Percentiles rank a stretch among this genome's conserved stretches.
phyloP scores from a whole-genome alignment of 495 filamentous ascomycete species.

The Annulohypoxylon nitens region DNA sequence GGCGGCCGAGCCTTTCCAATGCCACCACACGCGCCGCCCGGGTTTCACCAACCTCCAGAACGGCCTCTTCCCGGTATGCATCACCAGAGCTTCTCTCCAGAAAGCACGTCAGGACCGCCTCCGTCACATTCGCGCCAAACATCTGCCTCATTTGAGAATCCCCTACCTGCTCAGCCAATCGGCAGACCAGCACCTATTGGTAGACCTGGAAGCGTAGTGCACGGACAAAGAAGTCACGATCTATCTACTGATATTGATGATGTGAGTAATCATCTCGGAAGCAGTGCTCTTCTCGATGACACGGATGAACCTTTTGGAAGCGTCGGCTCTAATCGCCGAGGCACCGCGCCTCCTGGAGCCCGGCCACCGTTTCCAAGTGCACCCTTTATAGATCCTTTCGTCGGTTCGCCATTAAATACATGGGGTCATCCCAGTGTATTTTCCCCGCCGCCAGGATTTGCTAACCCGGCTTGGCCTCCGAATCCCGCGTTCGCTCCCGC shows the following conservation, averaged over 20 bases:
- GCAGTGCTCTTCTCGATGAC: slow-evolving; percentile 92
- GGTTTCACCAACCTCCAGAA: slow-evolving; percentile 65
- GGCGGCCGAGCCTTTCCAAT: slow-evolving; percentile 74
- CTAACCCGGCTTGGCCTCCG: slow-evolving; percentile 47
- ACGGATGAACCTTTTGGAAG: slow-evolving; percentile 63
- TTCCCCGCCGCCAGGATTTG: slow-evolving; percentile 48
- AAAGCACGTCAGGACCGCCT: slow-evolving; percentile 52
- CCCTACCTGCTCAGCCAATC: slow-evolving; percentile 70
- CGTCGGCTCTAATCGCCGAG: slow-evolving; percentile 28
- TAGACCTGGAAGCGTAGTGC: slow-evolving; percentile 80
- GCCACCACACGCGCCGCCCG: slow-evolving; percentile 69
- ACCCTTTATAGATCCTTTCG: slow-evolving; percentile 49
- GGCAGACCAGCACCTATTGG: slow-evolving; percentile 88
- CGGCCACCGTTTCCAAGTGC: slow-evolving; percentile 40
- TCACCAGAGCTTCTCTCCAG: slow-evolving; percentile 50
- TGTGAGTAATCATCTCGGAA: slow-evolving; percentile 86
- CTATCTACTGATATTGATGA: slow-evolving; percentile 69
- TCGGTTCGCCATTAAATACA: slow-evolving; percentile 47
- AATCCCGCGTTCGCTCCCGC: slow-evolving; percentile 45
- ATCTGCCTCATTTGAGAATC: slow-evolving; percentile 60
- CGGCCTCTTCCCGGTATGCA: slow-evolving; percentile 55
- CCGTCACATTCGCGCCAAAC: slow-evolving; percentile 61
- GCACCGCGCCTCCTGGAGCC: slow-evolving; percentile 52
- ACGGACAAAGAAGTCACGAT: slow-evolving; percentile 60
- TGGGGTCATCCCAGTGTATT: slow-evolving; percentile 50